Percentiles rank a stretch among this genome's conserved stretches.
Evolutionary conservation across 169 alveolate species (phyloP).

Genomic region (Plasmodium gaboni): DNA sequence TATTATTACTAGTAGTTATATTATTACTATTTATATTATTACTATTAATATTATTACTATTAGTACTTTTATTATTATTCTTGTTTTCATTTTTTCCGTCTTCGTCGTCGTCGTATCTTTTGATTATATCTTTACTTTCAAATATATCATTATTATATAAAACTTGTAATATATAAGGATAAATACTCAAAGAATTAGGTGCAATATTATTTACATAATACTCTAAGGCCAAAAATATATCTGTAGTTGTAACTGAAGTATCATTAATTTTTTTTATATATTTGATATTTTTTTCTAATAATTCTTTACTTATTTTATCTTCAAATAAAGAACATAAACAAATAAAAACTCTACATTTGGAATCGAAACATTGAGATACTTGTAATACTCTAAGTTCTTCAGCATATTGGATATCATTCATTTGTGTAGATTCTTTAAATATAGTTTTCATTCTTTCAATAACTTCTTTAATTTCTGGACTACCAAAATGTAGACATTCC

Average conservation of each 20-base stretch:
- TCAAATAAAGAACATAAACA: conserved; percentile 85
- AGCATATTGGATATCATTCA: conserved; percentile 84
- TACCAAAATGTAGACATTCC: conserved; percentile 82
- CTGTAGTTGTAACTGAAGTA: conserved; percentile 84
- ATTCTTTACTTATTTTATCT: conserved; percentile 73
- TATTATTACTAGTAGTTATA: too few relatives aligned
- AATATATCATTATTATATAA: conserved; percentile 87
- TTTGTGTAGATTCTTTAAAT: conserved; percentile 77
- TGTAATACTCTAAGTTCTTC: conserved; percentile 93
- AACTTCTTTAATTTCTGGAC: conserved; percentile 88
- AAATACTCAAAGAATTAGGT: conserved; percentile 80
- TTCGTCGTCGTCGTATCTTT: conserved; percentile 76
- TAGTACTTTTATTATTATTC: conserved; percentile 64
- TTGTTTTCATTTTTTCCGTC: neutral
- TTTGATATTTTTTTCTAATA: conserved; percentile 81
- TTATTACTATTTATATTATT: too few relatives aligned
- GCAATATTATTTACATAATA: conserved; percentile 84
- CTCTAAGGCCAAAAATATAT: conserved; percentile 86
- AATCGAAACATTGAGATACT: conserved; percentile 92
- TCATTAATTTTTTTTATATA: conserved; percentile 82
- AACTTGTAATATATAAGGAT: conserved; percentile 88
- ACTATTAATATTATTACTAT: conserved; percentile 42
- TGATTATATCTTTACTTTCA: conserved; percentile 85
- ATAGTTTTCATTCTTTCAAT: conserved; percentile 85
- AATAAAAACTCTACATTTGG: conserved; percentile 85